phyloP scores from a whole-genome alignment of 139 green algal species.

The Parachlorella kessleri region DNA sequence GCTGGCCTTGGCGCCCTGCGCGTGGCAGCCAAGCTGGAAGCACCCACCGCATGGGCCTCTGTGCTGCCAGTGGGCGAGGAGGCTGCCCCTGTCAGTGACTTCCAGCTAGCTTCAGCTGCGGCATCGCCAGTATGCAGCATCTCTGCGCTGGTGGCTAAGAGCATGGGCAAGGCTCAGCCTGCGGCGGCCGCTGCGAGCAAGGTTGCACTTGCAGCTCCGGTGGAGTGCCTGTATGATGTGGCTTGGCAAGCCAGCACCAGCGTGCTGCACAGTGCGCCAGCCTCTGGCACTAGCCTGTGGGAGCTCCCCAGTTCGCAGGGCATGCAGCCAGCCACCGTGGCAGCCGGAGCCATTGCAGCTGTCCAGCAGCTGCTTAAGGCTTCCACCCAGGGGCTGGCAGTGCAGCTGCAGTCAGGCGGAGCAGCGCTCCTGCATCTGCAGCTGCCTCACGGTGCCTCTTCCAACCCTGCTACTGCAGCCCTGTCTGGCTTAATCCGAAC shows the following conservation, averaged over 20 bases:
- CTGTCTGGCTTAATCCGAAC: conserved; percentile 30
- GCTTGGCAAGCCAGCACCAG: neutral
- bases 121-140: conserved; percentile 37
- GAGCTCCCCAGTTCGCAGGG: neutral
- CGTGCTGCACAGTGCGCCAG: too few species aligned
- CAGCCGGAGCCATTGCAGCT: conserved; percentile 24
- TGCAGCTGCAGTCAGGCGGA: neutral
- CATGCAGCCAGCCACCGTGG: neutral
- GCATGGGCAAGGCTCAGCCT: conserved; percentile 26
- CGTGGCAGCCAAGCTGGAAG: neutral
- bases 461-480: neutral
- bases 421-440: neutral
- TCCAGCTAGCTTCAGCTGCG: conserved; percentile 20
- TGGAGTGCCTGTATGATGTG: conserved; percentile 31
- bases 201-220: neutral
- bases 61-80: neutral
- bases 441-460: neutral
- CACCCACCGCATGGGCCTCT: conserved; percentile 6
- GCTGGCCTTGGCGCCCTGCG: conserved; percentile 45
- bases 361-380: conserved; percentile 27
- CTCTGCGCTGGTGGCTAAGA: conserved; percentile 31
- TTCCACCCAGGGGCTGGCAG: conserved; percentile 21
- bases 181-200: neutral
- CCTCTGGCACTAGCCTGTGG: neutral
- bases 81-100: conserved; percentile 46